phyloP scores from a whole-genome alignment of 1,284 basidiomycete genomes.

The Athelia psychrophila region DNA sequence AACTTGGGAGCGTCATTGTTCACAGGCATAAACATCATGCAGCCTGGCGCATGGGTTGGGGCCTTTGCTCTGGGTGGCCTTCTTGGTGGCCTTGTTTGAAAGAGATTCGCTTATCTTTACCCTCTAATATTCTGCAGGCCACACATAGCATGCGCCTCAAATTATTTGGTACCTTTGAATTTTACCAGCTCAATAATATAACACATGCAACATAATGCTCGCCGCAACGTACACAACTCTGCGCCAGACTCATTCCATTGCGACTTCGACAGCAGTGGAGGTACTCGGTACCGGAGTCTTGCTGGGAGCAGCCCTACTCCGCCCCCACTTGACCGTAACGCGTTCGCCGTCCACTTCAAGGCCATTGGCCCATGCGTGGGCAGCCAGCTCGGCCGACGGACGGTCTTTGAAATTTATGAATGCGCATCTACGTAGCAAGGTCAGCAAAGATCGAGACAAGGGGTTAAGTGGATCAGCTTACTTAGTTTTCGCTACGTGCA shows the following conservation, averaged over 20 bases:
- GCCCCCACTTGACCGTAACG: constrained; percentile 86
- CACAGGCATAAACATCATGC: constrained; percentile 26
- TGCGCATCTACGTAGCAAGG: constrained; percentile 86
- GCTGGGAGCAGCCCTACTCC: constrained; percentile 53
- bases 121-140: too few relatives aligned
- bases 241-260: too few relatives aligned
- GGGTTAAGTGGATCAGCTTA: constrained; percentile 22
- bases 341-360: constrained; percentile 81
- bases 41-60: constrained; percentile 37
- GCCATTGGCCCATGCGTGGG: constrained; percentile 84
- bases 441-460: constrained; percentile 5
- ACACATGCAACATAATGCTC: background rate
- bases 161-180: background rate
- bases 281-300: too few relatives aligned
- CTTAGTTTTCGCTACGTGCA: constrained; percentile 83
- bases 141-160: background rate
- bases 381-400: constrained; percentile 79
- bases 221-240: too few relatives aligned
- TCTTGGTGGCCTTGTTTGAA: constrained; percentile 16
- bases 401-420: constrained; percentile 94
- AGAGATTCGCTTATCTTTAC: too few relatives aligned
- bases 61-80: constrained; percentile 42
- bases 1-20: constrained; percentile 49
- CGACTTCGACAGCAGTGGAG: too few relatives aligned
- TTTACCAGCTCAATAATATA: background rate